phyloP scores from a whole-genome alignment of 208 protist genomes.

The Crithidia bombi region DNA sequence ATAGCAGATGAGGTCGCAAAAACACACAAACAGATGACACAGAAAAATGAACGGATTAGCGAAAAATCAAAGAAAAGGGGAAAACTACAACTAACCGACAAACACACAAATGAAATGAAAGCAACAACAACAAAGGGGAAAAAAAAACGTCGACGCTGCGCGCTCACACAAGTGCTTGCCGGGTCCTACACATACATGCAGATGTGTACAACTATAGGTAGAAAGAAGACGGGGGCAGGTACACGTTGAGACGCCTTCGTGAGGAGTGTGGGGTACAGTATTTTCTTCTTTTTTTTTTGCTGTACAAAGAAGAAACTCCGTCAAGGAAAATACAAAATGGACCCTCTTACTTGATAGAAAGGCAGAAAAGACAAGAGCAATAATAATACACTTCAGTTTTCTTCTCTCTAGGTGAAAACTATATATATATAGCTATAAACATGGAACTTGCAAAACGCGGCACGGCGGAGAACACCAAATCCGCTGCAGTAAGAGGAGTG shows the following conservation, averaged over 20 bases:
- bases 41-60: not conserved
- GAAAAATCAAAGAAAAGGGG: not conserved
- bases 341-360: not conserved
- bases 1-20: too few relatives aligned
- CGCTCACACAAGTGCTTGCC: not conserved
- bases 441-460: too few relatives aligned
- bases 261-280: not conserved
- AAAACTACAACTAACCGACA: not conserved
- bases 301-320: not conserved
- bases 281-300: not conserved
- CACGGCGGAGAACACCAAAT: too few relatives aligned
- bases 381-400: too few relatives aligned
- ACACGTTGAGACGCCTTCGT: too few relatives aligned
- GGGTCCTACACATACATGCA: not conserved
- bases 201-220: not conserved
- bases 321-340: not conserved
- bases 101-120: not conserved
- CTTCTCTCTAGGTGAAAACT: too few relatives aligned
- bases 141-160: too few relatives aligned
- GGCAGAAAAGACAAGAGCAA: constrained; percentile 9
- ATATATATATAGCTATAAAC: too few relatives aligned
- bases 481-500: too few relatives aligned
- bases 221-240: not conserved
- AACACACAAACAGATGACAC: too few relatives aligned
- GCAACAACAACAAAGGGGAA: not conserved